Base-by-base conservation (phyloP, 139 green algal genomes). In the Asterochloris sp. region DNA sequence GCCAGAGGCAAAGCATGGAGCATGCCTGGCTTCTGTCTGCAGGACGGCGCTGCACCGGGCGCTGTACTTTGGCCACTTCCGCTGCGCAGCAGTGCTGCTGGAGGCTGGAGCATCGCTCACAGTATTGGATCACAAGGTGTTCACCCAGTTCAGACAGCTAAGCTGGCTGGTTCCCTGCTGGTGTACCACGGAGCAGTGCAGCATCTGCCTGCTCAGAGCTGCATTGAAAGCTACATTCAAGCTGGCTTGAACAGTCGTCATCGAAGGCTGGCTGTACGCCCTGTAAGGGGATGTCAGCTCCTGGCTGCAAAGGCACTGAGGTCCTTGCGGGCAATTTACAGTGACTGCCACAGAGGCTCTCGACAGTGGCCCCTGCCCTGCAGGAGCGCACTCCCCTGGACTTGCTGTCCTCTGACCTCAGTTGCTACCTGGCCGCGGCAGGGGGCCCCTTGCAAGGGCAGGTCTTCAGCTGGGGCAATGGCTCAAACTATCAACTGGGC, bases 401-500 rank as follows among this genome's bases (percentile, higher is more conserved):
- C 80, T 83, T 98, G 69, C 47, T 98, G n/a, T 91, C 92, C 0
- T 26, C 13, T 0, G 86, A 95, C 75, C 87, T 97, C 24, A 80
- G 73, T 29, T 63, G 54, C 16, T 89, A 84, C 61, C 68, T 92
- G 76, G 47, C 38, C 74, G 76, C 78, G 38, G 66, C 23, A 60
- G 68, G 60, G 68, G 29, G 27, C 62, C 67, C 74, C 23, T 38
- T 54, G 66, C 38, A 26, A 23, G 78, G 80, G 17, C 87, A 93
- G 29, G 87, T 97, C 67, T 97, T 92, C 87, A 86, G 77, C 69
- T 99, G 95, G 95, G 96, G 96, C 83, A 94, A 89, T 82, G 96
- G 96, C 11, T 88, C 89, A 69, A 98, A 99, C 90, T 98, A 96
- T 80, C 92, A 96, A 85, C 89, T 99, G 38, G 96, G 96, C 28